Conservation (phyloP, 306 rosid species). For the Quercus gilva region DNA sequence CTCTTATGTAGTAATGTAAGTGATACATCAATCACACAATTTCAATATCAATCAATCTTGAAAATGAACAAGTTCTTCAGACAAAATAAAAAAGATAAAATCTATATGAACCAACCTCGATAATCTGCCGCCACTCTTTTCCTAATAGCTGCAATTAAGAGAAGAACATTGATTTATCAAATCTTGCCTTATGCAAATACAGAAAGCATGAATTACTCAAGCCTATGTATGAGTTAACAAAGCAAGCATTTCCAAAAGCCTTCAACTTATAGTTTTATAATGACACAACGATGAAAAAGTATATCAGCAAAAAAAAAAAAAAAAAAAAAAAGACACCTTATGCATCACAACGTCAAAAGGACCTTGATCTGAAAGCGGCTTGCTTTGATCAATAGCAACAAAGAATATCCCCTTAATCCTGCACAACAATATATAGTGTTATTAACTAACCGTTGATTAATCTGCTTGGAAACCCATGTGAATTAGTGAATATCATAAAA, state of each 20-base stretch:
- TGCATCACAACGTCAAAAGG: slow-evolving; percentile 88
- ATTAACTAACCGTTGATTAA: slow-evolving; percentile 7
- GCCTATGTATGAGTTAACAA: not conserved
- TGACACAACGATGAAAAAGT: not conserved
- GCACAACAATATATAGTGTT: slow-evolving; percentile 18
- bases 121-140: slow-evolving; percentile 89
- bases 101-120: slow-evolving; percentile 62
- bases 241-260: not conserved
- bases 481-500: not conserved
- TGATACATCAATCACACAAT: slow-evolving; percentile 8
- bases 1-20: slow-evolving; percentile 7
- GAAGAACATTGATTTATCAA: not conserved
- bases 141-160: slow-evolving; percentile 64
- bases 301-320: not conserved
- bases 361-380: slow-evolving; percentile 80
- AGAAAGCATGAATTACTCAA: no score
- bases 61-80: not conserved
- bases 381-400: slow-evolving; percentile 75
- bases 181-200: no score
- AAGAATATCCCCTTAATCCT: slow-evolving; percentile 83
- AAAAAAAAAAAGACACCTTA: slow-evolving; percentile 43
- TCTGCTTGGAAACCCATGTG: not conserved
- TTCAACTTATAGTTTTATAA: not conserved
- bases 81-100: not conserved
- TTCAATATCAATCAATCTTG: slow-evolving; percentile 10